Evolutionary conservation across 2,329 filamentous ascomycete genomes (phyloP), one percentile per base, ranked within the genome.

Genomic region (Scedosporium boydii): DNA sequence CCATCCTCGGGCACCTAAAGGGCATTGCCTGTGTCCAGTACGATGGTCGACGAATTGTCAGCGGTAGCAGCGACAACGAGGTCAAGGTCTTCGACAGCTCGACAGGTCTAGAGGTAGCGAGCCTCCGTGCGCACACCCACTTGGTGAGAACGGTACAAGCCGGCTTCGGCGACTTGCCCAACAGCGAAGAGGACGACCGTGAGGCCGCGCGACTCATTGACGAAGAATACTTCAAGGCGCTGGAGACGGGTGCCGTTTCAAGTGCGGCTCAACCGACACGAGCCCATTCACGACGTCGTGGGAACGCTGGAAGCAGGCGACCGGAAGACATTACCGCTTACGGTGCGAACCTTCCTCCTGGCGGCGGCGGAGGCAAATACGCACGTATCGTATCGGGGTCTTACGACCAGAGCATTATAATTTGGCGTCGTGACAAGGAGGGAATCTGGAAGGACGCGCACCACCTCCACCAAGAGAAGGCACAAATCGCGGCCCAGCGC

Each of bases 1-100:
- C 90, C 0, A 86, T 96, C 41, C 81, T 90, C 46, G 95, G 93
- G 1, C 95, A 99, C 70, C 86, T 85, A 66, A 99, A 99, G 73
- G 95, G 95, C 38, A 98, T 99, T 68, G 95, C 95, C 2, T 99
- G 95, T 72, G 93, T 99, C 16, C 93, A 99, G 74, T 98, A 95
- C 70, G 95, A 99, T 71, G 92, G 91, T 27, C 87, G 91, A 59
- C 86, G 95, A 21, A 96, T 99, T 65, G 91, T 99, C 60, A 97
- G 91, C 68, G 95, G 95, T 2, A 97, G 93, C 73, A 97, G 93
- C 68, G 95, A 99, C 73, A 92, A 96, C 71, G 93, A 95, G 48
- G 91, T 99, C 38, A 92, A 95, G 67, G 95, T 99, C 21, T 99
- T 96, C 72, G 95, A 98, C 71, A 87, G 89, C 55, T 83, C 85